Evolutionary conservation across 805 yeast species (phyloP), one percentile per base, ranked within the genome.

Genomic region (Kazachstania taianensis): DNA sequence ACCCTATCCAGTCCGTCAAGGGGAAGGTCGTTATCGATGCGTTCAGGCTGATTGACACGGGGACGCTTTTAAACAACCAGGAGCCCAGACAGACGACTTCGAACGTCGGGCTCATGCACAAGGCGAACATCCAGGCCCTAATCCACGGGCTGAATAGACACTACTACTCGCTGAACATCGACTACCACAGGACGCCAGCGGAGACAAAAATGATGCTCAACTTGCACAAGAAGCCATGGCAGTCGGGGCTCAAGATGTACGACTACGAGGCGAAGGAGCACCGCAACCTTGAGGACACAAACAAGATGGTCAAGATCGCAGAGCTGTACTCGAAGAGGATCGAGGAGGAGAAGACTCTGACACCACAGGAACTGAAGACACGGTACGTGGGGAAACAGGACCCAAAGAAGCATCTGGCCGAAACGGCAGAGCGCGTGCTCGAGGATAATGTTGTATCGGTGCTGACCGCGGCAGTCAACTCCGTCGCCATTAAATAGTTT

Each of bases 11-110:
- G 63, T 85, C 96, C 10, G 99, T 92, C 34, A 87, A 89, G 62
- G 99, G 99, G 44, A 92, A 92, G 59, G 99, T 92, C 32, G 99
- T 92, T 32, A 92, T 92, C 52, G 99, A 92, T 63, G 99, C 99
- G 2, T 92, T 92, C 65, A 75, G 99, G 66, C 71, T 94, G 44
- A 92, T 92, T 52, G 84, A 85, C 46, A 77, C 96, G 4, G 74
- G 86, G 28, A 72, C 86, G 9, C 62, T 87, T 52, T 84, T 92
- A 92, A 74, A 85, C 72, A 95, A 95, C 40, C 94, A 84, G 60
- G 99, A 92, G 62, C 96, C 98, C 36, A 78, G 99, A 57, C 97
- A 89, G 59, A 81, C 96, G 8, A 92, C 98, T 4, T 85, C 96
- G 16, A 92, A 92, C 57, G 79, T 87, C 35, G 98, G 98, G 22